These are phyloP conservation scores for Penicillium soppii DNA, from an alignment of 495 filamentous ascomycete species.

Conservation along the genomic window DNA sequence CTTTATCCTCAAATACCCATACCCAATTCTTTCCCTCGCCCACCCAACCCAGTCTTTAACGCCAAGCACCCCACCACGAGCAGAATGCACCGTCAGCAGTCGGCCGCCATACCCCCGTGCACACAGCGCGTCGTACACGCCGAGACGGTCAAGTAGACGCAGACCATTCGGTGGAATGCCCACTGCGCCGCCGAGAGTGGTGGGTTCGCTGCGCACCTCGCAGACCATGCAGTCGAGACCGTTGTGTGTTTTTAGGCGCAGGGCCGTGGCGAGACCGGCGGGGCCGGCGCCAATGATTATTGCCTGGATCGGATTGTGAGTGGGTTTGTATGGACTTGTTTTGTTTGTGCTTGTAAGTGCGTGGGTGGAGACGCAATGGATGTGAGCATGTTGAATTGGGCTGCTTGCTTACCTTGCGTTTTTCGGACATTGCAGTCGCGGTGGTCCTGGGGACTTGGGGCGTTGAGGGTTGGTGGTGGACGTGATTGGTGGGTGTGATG, in stretches of 20 bases:
- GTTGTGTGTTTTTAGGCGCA: conserved; percentile 27
- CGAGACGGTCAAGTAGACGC: conserved; percentile 41
- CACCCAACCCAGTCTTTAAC: conserved; percentile 17
- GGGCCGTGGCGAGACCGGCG: conserved; percentile 28
- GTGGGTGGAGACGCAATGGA: neutral
- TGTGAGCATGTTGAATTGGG: neutral
- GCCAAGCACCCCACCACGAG: conserved; percentile 24
- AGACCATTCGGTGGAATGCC: conserved; percentile 50
- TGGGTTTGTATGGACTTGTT: neutral
- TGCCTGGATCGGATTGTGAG: conserved; percentile 10
- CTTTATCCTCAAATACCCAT: conserved; percentile 36
- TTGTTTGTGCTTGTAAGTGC: neutral
- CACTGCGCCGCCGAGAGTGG: conserved; percentile 46
- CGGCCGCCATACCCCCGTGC: conserved; percentile 19
- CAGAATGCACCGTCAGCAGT: conserved; percentile 30
- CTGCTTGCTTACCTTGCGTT: conserved; percentile 13
- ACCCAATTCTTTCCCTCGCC: conserved; percentile 24
- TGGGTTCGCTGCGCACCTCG: conserved; percentile 32
- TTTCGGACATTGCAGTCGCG: conserved; percentile 5
- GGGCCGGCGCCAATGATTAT: conserved; percentile 60
- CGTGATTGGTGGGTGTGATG: neutral
- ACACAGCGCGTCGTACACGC: conserved; percentile 30
- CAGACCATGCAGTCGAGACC: conserved; percentile 29
- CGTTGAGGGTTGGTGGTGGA: neutral
- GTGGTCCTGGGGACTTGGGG: neutral